phyloP scores from a whole-genome alignment of 768 basidiomycete species.

The Suillus alpinus region DNA sequence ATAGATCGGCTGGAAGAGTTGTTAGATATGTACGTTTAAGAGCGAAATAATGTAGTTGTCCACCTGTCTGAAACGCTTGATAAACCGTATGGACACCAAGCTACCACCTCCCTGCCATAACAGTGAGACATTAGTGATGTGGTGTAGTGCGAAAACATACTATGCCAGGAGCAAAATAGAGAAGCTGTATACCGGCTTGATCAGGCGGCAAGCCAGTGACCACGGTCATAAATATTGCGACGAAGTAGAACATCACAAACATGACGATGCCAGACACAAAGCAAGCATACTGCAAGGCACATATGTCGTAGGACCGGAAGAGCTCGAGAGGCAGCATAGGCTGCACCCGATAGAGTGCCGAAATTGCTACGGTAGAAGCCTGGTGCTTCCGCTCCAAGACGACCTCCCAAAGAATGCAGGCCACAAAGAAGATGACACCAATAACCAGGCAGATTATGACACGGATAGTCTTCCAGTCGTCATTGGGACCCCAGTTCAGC shows the following conservation, averaged over 20 bases:
- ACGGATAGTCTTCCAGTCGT: conserved; percentile 38
- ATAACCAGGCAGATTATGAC: conserved; percentile 49
- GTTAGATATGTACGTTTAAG: neutral
- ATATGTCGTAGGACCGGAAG: conserved; percentile 42
- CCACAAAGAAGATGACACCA: conserved; percentile 39
- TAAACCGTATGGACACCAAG: conserved; percentile 30
- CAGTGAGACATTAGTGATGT: neutral
- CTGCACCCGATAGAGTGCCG: conserved; percentile 26
- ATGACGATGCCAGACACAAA: conserved; percentile 46
- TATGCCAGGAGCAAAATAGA: conserved; percentile 51
- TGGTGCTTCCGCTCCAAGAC: conserved; percentile 30
- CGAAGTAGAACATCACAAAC: conserved; percentile 54
- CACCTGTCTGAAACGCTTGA: conserved; percentile 38
- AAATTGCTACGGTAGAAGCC: neutral
- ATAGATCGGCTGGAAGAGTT: conserved; percentile 34
- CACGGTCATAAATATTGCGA: conserved; percentile 49
- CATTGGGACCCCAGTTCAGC: conserved; percentile 48
- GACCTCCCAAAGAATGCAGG: conserved; percentile 43
- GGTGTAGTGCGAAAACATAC: conserved; percentile 23
- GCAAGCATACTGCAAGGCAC: conserved; percentile 34
- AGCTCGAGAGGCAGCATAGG: conserved; percentile 48
- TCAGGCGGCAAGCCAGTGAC: conserved; percentile 40
- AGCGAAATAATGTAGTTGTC: neutral
- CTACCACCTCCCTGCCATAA: conserved; percentile 36
- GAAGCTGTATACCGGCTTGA: conserved; percentile 43